Evolutionary conservation across 2,329 filamentous ascomycete genomes (phyloP).

Genomic region (Fusarium continuum): DNA sequence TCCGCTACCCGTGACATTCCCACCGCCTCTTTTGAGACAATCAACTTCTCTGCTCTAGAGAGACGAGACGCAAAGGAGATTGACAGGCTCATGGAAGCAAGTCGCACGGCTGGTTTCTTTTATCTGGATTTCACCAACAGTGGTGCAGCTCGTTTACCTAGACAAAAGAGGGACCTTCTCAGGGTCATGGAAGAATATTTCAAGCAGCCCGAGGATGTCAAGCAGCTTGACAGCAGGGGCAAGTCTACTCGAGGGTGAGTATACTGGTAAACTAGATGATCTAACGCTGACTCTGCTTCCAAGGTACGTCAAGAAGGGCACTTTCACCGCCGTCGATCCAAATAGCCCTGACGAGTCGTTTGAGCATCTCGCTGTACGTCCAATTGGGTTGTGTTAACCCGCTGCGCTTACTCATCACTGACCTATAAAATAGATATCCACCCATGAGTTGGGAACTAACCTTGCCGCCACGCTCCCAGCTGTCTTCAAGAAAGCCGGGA

Average conservation of each 20-base stretch:
- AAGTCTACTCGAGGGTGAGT: not conserved
- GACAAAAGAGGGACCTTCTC: not conserved
- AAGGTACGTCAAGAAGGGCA: not conserved
- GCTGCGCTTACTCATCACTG: not conserved
- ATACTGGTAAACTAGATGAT: rapidly evolving
- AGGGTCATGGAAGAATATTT: not conserved
- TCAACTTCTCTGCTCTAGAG: not conserved
- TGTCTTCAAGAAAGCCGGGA: not conserved
- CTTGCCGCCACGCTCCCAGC: not conserved
- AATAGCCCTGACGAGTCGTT: not conserved
- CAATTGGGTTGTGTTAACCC: too few species aligned
- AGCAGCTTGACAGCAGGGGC: not conserved
- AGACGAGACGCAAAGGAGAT: not conserved
- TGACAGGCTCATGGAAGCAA: not conserved
- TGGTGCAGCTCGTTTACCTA: not conserved
- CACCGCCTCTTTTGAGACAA: not conserved
- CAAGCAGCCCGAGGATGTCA: not conserved
- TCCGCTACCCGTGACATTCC: not conserved
- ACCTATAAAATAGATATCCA: not conserved
- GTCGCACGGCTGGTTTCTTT: not conserved
- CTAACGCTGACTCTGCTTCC: rapidly evolving
- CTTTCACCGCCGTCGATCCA: not conserved
- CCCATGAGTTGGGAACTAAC: not conserved
- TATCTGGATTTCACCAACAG: not conserved
- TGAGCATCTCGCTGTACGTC: not conserved